Evolutionary conservation across 805 yeast species (phyloP).

Genomic region (Ogataea degrootiae): DNA sequence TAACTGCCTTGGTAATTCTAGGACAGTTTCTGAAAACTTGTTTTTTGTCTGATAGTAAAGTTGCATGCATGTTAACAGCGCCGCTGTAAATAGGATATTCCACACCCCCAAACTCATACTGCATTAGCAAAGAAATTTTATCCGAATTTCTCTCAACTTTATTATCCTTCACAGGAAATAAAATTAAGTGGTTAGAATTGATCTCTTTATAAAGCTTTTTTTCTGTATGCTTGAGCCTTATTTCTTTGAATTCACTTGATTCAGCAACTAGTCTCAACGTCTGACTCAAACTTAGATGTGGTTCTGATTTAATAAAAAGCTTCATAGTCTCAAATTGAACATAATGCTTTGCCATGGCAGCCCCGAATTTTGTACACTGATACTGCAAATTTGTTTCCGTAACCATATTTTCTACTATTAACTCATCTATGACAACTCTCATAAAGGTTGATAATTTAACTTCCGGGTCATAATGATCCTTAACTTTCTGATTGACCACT

Average conservation of each 20-base stretch:
- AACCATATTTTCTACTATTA: constrained; percentile 31
- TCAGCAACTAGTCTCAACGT: constrained; percentile 28
- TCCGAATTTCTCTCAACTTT: constrained; percentile 28
- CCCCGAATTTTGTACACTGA: constrained; percentile 38
- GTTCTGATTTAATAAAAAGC: constrained; percentile 21
- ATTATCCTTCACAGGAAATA: constrained; percentile 31
- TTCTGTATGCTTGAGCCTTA: constrained; percentile 40
- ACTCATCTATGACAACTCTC: constrained; percentile 28
- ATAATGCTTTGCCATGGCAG: constrained; percentile 46
- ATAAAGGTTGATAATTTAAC: constrained; percentile 31
- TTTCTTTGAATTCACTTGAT: constrained; percentile 37
- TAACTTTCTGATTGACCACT: constrained; percentile 15
- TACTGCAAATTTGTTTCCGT: constrained; percentile 11
- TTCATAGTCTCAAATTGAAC: constrained; percentile 41
- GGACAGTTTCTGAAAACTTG: constrained; percentile 38
- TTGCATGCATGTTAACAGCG: constrained; percentile 32
- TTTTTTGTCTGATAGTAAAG: constrained; percentile 41
- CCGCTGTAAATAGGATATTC: constrained; percentile 43
- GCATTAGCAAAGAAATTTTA: constrained; percentile 40
- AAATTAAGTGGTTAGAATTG: constrained; percentile 34
- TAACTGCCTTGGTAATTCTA: constrained; percentile 39
- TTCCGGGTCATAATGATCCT: constrained; percentile 22
- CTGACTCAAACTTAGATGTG: constrained; percentile 12
- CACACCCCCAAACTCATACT: constrained; percentile 46
- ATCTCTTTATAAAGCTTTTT: constrained; percentile 41